Conservation (phyloP, 108 stramenopile genomes). For the Bacterosira constricta region DNA sequence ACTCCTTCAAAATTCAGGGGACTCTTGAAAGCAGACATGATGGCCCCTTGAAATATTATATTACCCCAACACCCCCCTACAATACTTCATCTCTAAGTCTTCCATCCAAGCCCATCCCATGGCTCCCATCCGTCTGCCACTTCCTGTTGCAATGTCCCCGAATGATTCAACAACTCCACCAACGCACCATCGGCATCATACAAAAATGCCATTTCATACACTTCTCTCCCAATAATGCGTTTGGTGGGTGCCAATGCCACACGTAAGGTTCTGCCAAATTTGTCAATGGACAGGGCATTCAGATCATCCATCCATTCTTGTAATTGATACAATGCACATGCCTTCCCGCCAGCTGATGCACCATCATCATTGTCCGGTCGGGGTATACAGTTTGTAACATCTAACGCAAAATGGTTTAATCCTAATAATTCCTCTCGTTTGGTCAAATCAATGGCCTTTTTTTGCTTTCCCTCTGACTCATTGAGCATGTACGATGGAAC, state of each 20-base stretch:
- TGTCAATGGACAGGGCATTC: slow-evolving; percentile 58
- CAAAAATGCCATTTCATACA: slow-evolving; percentile 85
- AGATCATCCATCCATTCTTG: slow-evolving; percentile 66
- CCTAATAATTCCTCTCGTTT: slow-evolving; percentile 71
- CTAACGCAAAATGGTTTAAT: slow-evolving; percentile 81
- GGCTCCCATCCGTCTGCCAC: slow-evolving; percentile 47
- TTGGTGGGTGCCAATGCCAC: slow-evolving; percentile 70
- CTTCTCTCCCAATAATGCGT: slow-evolving; percentile 69
- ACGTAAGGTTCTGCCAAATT: slow-evolving; percentile 72
- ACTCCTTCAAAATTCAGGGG: too few relatives aligned
- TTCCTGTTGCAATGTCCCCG: slow-evolving; percentile 53
- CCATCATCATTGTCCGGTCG: background rate
- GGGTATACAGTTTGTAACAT: slow-evolving; percentile 57
- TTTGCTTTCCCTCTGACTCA: slow-evolving; percentile 68
- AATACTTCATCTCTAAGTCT: too few relatives aligned
- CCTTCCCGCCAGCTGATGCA: background rate
- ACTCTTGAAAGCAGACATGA: too few relatives aligned
- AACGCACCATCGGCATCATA: slow-evolving; percentile 87
- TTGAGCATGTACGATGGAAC: slow-evolving; percentile 74
- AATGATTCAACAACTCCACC: slow-evolving; percentile 76
- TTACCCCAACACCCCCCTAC: too few relatives aligned
- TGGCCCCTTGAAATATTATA: too few relatives aligned
- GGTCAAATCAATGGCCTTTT: slow-evolving; percentile 72
- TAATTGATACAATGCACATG: slow-evolving; percentile 40
- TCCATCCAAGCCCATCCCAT: slow-evolving; percentile 44